These are phyloP conservation scores for Adiantum capillusveneris DNA, from an alignment of 75 land plant genomes.

Conservation along the genomic window DNA sequence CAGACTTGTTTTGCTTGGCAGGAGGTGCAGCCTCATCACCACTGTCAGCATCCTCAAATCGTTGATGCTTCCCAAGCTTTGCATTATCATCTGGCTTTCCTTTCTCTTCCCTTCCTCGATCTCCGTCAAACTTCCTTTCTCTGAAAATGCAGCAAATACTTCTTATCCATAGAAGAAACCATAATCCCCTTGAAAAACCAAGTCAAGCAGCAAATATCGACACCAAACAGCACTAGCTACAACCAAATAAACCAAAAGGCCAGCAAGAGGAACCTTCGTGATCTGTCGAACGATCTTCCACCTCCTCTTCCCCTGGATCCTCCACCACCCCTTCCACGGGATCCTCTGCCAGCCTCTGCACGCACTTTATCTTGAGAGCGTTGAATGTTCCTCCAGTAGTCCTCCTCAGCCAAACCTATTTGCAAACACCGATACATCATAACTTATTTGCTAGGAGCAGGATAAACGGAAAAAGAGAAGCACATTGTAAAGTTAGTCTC, in stretches of 20 bases:
- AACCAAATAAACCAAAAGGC: background rate
- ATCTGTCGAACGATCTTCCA: background rate
- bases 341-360: constrained; percentile 17
- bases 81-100: background rate
- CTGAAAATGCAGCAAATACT: background rate
- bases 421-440: background rate
- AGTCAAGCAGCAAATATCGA: background rate
- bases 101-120: background rate
- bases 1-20: too few relatives aligned
- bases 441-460: too few relatives aligned
- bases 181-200: background rate
- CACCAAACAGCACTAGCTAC: background rate
- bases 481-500: too few relatives aligned
- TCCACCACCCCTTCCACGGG: constrained; percentile 33
- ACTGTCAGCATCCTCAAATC: background rate
- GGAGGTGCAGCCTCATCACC: background rate
- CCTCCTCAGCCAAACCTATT: constrained; percentile 80
- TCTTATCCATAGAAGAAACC: background rate
- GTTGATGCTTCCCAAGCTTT: background rate
- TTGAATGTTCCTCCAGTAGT: constrained; percentile 71
- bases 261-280: background rate
- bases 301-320: background rate
- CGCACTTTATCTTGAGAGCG: constrained; percentile 41
- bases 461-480: background rate
- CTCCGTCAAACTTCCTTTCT: background rate